Conservation (phyloP, 202 grass and related monocot species). For the Panicum hallii region DNA sequence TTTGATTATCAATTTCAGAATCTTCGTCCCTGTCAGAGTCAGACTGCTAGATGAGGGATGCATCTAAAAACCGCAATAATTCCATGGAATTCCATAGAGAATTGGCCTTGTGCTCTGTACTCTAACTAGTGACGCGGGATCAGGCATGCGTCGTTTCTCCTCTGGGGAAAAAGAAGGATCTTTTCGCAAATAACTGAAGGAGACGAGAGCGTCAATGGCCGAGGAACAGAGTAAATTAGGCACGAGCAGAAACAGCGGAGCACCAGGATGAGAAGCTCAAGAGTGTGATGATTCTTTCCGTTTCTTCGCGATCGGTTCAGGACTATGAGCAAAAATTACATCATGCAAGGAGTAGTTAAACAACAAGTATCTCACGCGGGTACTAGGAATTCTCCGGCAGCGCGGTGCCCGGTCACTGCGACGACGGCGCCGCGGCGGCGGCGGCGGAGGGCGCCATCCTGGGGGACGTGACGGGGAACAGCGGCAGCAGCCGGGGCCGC, state of each 20-base stretch:
- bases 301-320: conserved; percentile 52
- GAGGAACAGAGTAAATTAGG: background rate
- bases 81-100: background rate
- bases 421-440: conserved; percentile 15
- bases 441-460: conserved; percentile 39
- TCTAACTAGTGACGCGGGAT: conserved; percentile 13
- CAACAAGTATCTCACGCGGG: conserved; percentile 14
- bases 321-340: conserved; percentile 57
- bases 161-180: background rate
- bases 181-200: conserved; percentile 13
- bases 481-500: conserved; percentile 72
- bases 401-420: background rate
- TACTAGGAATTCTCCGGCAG: conserved; percentile 5
- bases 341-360: conserved; percentile 26
- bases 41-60: conserved; percentile 10
- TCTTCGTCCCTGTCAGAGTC: conserved; percentile 16
- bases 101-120: background rate
- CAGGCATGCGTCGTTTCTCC: background rate
- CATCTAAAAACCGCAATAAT: conserved; percentile 40
- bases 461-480: conserved; percentile 77
- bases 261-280: conserved; percentile 39
- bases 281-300: conserved; percentile 32
- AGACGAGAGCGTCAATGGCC: conserved; percentile 13
- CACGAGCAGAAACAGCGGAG: conserved; percentile 8
- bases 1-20: conserved; percentile 9